Evolutionary conservation across 495 filamentous ascomycete genomes (phyloP).

Genomic region (Hypoxylon trugodes): DNA sequence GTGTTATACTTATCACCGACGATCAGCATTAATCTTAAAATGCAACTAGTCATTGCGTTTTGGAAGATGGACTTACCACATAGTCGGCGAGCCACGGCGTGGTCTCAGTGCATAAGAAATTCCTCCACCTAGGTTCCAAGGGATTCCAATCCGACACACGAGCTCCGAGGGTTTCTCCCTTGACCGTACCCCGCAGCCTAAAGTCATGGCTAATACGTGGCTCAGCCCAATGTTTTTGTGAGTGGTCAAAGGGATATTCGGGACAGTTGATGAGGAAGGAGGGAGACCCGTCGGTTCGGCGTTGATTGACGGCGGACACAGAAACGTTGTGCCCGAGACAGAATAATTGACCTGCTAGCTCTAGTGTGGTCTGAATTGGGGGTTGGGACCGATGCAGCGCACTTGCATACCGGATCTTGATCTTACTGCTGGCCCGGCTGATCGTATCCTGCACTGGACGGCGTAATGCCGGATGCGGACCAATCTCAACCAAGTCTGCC

Average conservation of each 20-base stretch:
- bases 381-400: slow-evolving; percentile 28
- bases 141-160: slow-evolving; percentile 42
- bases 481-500: slow-evolving; percentile 60
- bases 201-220: slow-evolving; percentile 44
- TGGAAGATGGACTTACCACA: neutral
- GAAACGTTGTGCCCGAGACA: slow-evolving; percentile 31
- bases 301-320: slow-evolving; percentile 33
- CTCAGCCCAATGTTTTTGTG: slow-evolving; percentile 54
- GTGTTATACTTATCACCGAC: no score
- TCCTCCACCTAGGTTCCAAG: slow-evolving; percentile 52
- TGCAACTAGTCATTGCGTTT: no score
- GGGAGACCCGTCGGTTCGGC: slow-evolving; percentile 11
- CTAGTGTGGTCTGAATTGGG: slow-evolving; percentile 23
- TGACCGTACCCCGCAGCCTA: slow-evolving; percentile 1
- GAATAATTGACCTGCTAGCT: slow-evolving; percentile 21
- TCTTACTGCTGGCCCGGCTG: slow-evolving; percentile 22
- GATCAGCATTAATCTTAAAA: no score
- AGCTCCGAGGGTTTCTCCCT: slow-evolving; percentile 59
- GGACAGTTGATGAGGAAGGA: slow-evolving; percentile 35
- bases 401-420: slow-evolving; percentile 32
- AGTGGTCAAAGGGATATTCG: slow-evolving; percentile 57
- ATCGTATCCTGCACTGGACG: slow-evolving; percentile 56
- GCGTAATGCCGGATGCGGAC: slow-evolving; percentile 64
- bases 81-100: no score
- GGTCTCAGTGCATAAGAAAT: no score